phyloP scores from a whole-genome alignment of 1,284 basidiomycete species.

The Puccinia polysora region DNA sequence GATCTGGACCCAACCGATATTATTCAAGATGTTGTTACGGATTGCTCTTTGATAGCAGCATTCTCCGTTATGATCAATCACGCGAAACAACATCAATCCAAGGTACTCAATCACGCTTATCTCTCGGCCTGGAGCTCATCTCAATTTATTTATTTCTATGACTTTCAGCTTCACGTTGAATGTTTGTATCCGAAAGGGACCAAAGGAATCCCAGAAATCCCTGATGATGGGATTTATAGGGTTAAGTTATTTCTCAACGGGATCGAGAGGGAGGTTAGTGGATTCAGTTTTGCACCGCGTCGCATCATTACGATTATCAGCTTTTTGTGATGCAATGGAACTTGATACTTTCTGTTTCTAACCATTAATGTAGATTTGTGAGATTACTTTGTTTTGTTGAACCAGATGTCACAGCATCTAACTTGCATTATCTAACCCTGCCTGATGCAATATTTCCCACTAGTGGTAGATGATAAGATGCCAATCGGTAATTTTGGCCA shows the following conservation, averaged over 20 bases:
- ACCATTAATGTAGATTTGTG: slow-evolving; percentile 14
- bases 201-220: slow-evolving; percentile 6
- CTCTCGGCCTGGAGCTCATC: not conserved
- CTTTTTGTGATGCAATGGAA: not conserved
- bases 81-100: slow-evolving; percentile 20
- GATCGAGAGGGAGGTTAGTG: slow-evolving; percentile 21
- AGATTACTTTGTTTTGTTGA: not conserved
- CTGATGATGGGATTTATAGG: slow-evolving; percentile 28
- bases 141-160: not conserved
- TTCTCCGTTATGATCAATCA: slow-evolving; percentile 34
- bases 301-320: not conserved
- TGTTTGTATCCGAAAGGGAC: slow-evolving; percentile 33
- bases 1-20: slow-evolving; percentile 35
- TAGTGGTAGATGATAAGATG: slow-evolving; percentile 37
- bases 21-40: slow-evolving; percentile 36
- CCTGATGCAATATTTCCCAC: not conserved
- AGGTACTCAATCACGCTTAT: slow-evolving; percentile 9
- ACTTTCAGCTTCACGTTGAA: slow-evolving; percentile 14
- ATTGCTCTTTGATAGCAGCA: slow-evolving; percentile 42
- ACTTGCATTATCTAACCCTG: not conserved
- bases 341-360: not conserved
- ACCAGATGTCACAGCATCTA: not conserved
- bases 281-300: not conserved
- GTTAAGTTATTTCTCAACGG: slow-evolving; percentile 37
- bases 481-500: slow-evolving; percentile 3